Conservation (phyloP, 169 alveolate species). For the Plasmodium yoelii region DNA sequence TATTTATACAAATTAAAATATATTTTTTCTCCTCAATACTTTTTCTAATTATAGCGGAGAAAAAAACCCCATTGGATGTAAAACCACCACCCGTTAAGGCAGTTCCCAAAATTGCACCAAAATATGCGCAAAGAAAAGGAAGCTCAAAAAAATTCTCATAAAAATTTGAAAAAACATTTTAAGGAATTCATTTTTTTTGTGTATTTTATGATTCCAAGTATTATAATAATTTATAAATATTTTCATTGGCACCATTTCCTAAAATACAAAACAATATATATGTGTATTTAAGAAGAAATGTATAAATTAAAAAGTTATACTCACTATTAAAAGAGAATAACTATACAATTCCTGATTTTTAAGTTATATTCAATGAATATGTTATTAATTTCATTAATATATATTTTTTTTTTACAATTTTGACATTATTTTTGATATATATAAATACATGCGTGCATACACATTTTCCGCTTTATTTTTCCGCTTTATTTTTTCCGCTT, state of each 20-base stretch:
- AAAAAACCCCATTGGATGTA: slow-evolving; percentile 20
- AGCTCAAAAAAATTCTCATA: slow-evolving; percentile 4
- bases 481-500: too few species aligned
- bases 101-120: slow-evolving; percentile 56
- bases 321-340: too few species aligned
- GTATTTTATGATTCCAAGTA: slow-evolving; percentile 32
- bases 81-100: slow-evolving; percentile 77
- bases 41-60: background rate
- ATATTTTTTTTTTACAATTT: too few species aligned
- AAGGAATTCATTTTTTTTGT: slow-evolving; percentile 15
- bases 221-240: slow-evolving; percentile 10
- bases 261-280: background rate
- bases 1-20: background rate
- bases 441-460: too few species aligned
- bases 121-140: slow-evolving; percentile 3
- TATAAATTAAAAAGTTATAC: too few species aligned
- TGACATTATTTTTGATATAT: too few species aligned
- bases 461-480: too few species aligned
- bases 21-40: background rate
- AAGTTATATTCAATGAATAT: too few species aligned
- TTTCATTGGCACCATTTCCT: background rate
- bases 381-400: too few species aligned
- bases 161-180: slow-evolving; percentile 41
- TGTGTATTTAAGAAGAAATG: background rate
- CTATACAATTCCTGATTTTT: too few species aligned